A percentile compares a stretch with the other conserved stretches of the same genome.
These are phyloP conservation scores for Colletotrichum navitas DNA, from an alignment of 2,329 filamentous ascomycete genomes.

Conservation along the genomic window DNA sequence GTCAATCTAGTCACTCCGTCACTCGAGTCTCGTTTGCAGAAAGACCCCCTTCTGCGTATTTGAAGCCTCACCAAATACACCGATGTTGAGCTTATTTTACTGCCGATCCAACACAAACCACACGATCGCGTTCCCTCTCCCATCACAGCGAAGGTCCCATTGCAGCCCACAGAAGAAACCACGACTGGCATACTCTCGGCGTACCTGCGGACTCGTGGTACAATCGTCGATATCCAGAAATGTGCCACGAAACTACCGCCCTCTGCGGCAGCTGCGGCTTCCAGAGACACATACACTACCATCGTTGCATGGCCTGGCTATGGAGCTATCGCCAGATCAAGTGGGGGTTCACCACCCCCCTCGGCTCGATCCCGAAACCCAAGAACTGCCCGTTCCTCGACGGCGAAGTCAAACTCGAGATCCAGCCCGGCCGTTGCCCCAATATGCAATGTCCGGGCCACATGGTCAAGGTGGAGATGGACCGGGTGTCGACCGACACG, in stretches of 20 bases:
- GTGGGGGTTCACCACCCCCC: constrained; percentile 32
- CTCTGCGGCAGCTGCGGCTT: constrained; percentile 41
- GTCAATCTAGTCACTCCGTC: neutral
- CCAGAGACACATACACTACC: constrained; percentile 41
- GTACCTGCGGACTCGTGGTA: neutral
- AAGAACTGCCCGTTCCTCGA: constrained; percentile 31
- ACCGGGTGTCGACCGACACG: constrained; percentile 71
- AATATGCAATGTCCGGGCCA: constrained; percentile 24
- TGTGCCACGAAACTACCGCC: constrained; percentile 42
- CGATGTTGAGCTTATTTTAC: neutral
- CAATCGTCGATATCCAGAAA: neutral
- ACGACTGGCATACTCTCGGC: neutral
- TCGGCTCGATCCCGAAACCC: constrained; percentile 30
- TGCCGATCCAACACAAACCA: neutral
- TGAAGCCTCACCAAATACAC: neutral
- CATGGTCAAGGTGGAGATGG: constrained; percentile 3
- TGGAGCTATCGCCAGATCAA: constrained; percentile 26
- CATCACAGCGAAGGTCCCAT: neutral
- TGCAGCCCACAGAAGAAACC: neutral
- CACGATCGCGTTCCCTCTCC: neutral
- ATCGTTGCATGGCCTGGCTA: constrained; percentile 34
- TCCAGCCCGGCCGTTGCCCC: constrained; percentile 39
- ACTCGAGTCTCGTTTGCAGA: neutral
- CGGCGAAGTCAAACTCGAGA: constrained; percentile 31
- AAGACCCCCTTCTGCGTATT: neutral